These are phyloP conservation scores for Colletotrichum melonis DNA, from an alignment of 2,329 filamentous ascomycete genomes.

Conservation along the genomic window DNA sequence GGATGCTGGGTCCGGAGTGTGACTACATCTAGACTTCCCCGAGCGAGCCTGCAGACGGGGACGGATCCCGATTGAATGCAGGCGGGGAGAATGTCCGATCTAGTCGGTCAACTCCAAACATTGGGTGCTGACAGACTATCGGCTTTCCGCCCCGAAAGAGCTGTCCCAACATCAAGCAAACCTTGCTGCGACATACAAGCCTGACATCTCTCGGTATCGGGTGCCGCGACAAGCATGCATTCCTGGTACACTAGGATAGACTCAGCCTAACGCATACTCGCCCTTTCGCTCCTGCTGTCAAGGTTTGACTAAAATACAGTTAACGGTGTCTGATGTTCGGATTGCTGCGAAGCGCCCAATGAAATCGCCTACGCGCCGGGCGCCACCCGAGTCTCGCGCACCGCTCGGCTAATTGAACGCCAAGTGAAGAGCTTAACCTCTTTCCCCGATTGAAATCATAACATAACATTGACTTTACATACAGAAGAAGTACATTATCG, in stretches of 20 bases:
- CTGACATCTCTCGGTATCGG: neutral
- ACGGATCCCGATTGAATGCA: neutral
- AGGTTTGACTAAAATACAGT: neutral
- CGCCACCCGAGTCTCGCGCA: neutral
- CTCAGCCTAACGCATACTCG: neutral
- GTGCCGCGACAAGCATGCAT: neutral
- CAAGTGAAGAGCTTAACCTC: neutral
- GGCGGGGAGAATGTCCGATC: slow-evolving; percentile 7
- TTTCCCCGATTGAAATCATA: neutral
- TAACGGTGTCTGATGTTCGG: neutral
- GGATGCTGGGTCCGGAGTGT: neutral
- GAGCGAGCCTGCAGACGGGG: neutral
- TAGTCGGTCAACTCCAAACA: neutral
- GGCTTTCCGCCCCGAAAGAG: neutral
- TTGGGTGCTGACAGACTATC: neutral
- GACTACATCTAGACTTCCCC: neutral
- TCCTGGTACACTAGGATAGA: neutral
- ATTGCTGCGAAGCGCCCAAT: neutral
- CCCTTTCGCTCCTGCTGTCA: neutral
- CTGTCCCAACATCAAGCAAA: neutral
- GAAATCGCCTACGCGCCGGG: neutral
- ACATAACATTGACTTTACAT: neutral
- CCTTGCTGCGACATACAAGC: neutral
- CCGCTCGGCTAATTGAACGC: neutral
- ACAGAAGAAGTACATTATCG: neutral